A percentile compares a stretch with the other conserved stretches of the same genome.
These are phyloP conservation scores for Pholiota adiposa DNA, from an alignment of 1,284 basidiomycete genomes.

Conservation along the genomic window DNA sequence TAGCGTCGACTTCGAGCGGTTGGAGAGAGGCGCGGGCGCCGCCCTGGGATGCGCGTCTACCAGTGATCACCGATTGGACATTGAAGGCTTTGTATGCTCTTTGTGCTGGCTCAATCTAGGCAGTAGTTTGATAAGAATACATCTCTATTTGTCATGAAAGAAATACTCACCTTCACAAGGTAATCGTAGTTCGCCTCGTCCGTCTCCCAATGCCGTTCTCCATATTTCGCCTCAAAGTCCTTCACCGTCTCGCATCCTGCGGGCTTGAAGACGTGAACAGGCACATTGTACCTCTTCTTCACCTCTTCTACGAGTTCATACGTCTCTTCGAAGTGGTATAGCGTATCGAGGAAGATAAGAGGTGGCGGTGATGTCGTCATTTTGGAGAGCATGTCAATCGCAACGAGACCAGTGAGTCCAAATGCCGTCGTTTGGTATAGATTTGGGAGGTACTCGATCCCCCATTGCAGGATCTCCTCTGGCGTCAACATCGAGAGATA, in stretches of 20 bases:
- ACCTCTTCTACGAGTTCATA: slow-evolving; percentile 86
- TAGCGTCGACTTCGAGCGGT: slow-evolving; percentile 91
- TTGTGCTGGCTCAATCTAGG: slow-evolving; percentile 89
- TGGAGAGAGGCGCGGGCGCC: slow-evolving; percentile 83
- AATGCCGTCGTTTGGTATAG: slow-evolving; percentile 94
- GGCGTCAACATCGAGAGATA: background rate
- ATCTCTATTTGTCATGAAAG: background rate
- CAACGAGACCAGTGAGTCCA: slow-evolving; percentile 89
- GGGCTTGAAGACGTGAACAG: slow-evolving; percentile 83
- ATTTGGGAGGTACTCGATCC: slow-evolving; percentile 74
- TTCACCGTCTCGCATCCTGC: slow-evolving; percentile 67
- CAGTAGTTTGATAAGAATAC: background rate
- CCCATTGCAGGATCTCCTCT: slow-evolving; percentile 75
- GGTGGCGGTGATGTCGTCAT: slow-evolving; percentile 67
- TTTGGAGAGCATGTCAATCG: slow-evolving; percentile 91
- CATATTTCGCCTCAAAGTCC: slow-evolving; percentile 86
- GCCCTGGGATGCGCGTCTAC: slow-evolving; percentile 91
- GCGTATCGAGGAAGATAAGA: slow-evolving; percentile 92
- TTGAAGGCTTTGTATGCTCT: slow-evolving; percentile 85
- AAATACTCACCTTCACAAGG: slow-evolving; percentile 69
- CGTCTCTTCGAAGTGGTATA: slow-evolving; percentile 97
- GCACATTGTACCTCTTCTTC: slow-evolving; percentile 74
- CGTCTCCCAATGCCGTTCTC: slow-evolving; percentile 85
- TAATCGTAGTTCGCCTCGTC: slow-evolving; percentile 94
- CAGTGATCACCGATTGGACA: slow-evolving; percentile 92